Evolutionary conservation across 1,284 basidiomycete genomes (phyloP).

Genomic region (Leccinum laetum): DNA sequence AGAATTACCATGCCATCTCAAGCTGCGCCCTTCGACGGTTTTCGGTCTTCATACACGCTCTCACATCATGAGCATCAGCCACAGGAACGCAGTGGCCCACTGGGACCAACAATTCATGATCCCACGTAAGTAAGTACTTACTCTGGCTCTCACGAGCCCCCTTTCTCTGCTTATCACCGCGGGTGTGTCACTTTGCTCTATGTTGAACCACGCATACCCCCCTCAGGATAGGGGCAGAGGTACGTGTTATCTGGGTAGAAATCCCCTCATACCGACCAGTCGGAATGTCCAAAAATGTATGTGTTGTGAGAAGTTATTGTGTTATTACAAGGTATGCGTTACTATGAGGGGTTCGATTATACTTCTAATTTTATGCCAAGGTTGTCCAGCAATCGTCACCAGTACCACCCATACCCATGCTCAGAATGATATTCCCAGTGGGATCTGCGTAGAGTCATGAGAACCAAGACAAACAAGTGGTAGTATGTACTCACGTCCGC

Average conservation of each 20-base stretch:
- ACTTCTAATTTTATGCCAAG: background rate
- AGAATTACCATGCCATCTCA: background rate
- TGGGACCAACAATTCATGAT: background rate
- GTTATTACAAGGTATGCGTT: background rate
- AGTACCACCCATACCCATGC: background rate
- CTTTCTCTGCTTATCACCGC: background rate
- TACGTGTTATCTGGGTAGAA: background rate
- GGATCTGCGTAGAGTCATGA: constrained; percentile 13
- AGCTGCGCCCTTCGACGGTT: background rate
- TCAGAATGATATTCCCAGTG: constrained; percentile 22
- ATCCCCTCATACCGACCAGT: background rate
- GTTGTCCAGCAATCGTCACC: background rate
- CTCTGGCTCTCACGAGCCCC: background rate
- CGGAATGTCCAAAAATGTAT: background rate
- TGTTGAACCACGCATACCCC: background rate
- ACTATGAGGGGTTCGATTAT: background rate
- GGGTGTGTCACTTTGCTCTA: background rate
- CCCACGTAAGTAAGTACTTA: background rate
- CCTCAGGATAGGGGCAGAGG: background rate
- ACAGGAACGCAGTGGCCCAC: background rate
- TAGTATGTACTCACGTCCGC: constrained; percentile 18
- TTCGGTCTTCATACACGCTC: background rate
- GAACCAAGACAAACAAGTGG: background rate
- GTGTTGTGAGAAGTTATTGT: background rate
- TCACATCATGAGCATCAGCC: background rate